Percentiles rank a stretch among this genome's conserved stretches.
phyloP scores from a whole-genome alignment of 768 basidiomycete species.

The Saitozyma podzolica region DNA sequence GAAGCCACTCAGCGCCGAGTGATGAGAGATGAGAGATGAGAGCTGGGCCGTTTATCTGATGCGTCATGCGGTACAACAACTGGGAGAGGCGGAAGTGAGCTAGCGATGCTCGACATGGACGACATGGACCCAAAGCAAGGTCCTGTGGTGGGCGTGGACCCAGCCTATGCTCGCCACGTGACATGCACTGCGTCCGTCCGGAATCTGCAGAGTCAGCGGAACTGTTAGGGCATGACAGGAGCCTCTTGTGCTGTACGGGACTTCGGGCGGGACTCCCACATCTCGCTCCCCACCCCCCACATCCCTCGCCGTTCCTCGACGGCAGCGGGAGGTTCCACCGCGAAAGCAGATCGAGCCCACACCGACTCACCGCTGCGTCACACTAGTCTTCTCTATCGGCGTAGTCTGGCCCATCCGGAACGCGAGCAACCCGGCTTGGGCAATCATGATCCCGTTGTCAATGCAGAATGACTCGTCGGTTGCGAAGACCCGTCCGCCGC shows the following conservation, averaged over 20 bases:
- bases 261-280: too few relatives aligned
- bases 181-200: constrained; percentile 93
- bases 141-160: background rate
- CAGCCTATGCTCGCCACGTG: constrained; percentile 67
- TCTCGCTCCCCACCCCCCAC: too few relatives aligned
- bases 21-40: too few relatives aligned
- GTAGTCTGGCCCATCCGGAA: constrained; percentile 87
- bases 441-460: constrained; percentile 99
- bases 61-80: too few relatives aligned
- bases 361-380: constrained; percentile 77
- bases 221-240: background rate
- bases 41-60: too few relatives aligned
- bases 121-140: too few relatives aligned
- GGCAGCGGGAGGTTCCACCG: too few relatives aligned
- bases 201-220: constrained; percentile 62
- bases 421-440: constrained; percentile 89
- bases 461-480: constrained; percentile 95
- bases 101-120: too few relatives aligned
- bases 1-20: too few relatives aligned
- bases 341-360: background rate
- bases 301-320: too few relatives aligned
- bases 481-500: constrained; percentile 85
- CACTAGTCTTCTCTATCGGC: constrained; percentile 73
- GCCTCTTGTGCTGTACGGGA: background rate
- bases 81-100: too few relatives aligned